Base-by-base conservation (phyloP, 768 basidiomycete genomes). In the Chlorophyllum brunneum region DNA sequence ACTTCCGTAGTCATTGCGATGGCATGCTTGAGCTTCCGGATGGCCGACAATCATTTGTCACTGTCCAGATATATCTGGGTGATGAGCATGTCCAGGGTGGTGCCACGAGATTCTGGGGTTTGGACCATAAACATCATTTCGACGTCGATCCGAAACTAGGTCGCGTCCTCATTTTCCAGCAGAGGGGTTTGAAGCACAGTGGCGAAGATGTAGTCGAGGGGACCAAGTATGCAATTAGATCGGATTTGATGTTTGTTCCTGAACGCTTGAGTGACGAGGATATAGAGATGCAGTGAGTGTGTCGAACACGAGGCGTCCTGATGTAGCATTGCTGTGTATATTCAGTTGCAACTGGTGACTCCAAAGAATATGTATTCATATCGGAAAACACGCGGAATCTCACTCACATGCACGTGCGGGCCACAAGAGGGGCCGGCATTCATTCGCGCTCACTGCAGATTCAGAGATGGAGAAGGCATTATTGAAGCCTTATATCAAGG, bases 31-130 rank as follows among this genome's bases (percentile, higher is more conserved):
- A 66, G 24, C 64, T 72, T 5, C 69, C 69, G 0, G 71, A 74
- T 40, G 70, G 69, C 31, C 65, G 70, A 18, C 65, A 63, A 29
- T 69, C 71, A 0, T 65, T 68, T 11, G 69, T 74, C 2, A 79
- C 75, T 1, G 41, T 77, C n/a, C 75, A 75, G 49, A 63, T 78
- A 6, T 77, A 78, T 48, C 68, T 79, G 6, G 75, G 72, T 29
- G 69, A 69, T 11, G 65, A 67, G 2, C 67, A 54, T 2, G 50
- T 74, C 2, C 55, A 63, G 36, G 74, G 73, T 6, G 75, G 76
- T 7, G 68, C 74, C 2, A 79, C 76, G 5, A 61, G 74, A 33
- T 69, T 77, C 31, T 64, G 61, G 49, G 59, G 64, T 10, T 54
- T 62, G n/a, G 58, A 59, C 23, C 61, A 64, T 10, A 60, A 59